A percentile compares a stretch with the other conserved stretches of the same genome.
These are phyloP conservation scores for Mycothermus thermophilus DNA, from an alignment of 495 filamentous ascomycete genomes.

Conservation along the genomic window DNA sequence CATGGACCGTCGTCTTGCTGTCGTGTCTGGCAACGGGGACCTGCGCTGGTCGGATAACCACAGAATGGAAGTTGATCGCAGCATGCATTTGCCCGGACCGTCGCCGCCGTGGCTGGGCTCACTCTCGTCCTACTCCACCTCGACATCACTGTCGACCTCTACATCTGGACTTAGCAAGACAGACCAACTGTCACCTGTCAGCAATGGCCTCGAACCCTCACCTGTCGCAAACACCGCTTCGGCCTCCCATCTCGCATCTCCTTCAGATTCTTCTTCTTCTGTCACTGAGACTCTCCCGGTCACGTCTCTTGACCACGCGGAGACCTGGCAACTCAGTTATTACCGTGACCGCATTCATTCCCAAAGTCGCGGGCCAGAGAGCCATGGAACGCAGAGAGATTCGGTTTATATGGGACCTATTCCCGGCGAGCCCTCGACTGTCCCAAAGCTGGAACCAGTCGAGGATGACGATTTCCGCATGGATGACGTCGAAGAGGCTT, in stretches of 20 bases:
- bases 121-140: conserved; percentile 12
- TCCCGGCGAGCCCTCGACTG: conserved; percentile 19
- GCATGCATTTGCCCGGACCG: too few species aligned
- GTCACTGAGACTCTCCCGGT: conserved; percentile 21
- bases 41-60: conserved; percentile 30
- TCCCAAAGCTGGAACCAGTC: conserved; percentile 33
- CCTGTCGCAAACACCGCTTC: conserved; percentile 6
- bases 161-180: conserved; percentile 20
- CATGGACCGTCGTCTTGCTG: conserved; percentile 30
- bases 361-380: too few species aligned
- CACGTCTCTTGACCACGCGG: conserved; percentile 17
- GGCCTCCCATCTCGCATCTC: conserved; percentile 12
- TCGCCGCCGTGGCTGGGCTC: conserved; percentile 28
- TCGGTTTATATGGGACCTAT: conserved; percentile 31
- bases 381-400: conserved; percentile 16
- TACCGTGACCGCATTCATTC: too few species aligned
- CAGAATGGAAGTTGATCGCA: too few species aligned
- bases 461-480: conserved; percentile 36
- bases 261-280: conserved; percentile 20
- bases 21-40: conserved; percentile 28
- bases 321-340: conserved; percentile 23
- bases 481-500: conserved; percentile 32
- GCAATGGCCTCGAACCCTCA: conserved; percentile 30
- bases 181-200: conserved; percentile 37
- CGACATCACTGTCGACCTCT: conserved; percentile 12